Conservation (phyloP, 345 rosid species). For the Eutrema heterophyllum region DNA sequence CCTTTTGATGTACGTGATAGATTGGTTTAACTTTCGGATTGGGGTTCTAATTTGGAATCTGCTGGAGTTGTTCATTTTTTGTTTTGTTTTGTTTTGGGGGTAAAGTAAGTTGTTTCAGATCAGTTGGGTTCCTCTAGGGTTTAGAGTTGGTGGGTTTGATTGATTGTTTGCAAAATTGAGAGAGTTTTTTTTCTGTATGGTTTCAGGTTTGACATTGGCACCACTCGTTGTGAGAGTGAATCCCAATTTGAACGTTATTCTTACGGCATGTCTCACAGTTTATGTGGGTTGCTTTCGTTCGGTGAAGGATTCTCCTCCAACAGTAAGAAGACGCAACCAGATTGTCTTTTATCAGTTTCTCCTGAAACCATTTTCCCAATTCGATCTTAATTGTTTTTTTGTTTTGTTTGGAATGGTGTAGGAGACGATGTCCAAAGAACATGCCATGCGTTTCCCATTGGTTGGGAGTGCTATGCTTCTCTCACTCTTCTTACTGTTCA, state of each 20-base stretch:
- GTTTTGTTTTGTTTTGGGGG: constrained; percentile 2
- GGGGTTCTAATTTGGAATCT: background rate
- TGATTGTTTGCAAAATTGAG: constrained; percentile 9
- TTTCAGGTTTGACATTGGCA: constrained; percentile 83
- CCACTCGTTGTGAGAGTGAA: constrained; percentile 87
- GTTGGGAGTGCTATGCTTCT: constrained; percentile 98
- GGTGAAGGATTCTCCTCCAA: constrained; percentile 90
- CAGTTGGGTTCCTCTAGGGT: constrained; percentile 21
- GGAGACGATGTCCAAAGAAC: constrained; percentile 98
- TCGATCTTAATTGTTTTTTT: background rate
- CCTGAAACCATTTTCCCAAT: background rate
- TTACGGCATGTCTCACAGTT: constrained; percentile 89
- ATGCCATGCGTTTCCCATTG: constrained; percentile 99
- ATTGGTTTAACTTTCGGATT: background rate
- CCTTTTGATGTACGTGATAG: background rate
- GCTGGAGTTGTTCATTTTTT: background rate
- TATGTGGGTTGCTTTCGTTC: constrained; percentile 97
- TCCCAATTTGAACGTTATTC: constrained; percentile 83
- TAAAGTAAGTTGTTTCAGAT: background rate
- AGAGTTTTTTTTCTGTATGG: background rate
- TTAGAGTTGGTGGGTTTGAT: constrained; percentile 13
- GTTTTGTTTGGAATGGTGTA: constrained; percentile 32
- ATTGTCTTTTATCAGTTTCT: background rate
- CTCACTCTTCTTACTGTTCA: constrained; percentile 91
- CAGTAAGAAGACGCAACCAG: constrained; percentile 38